Evolutionary conservation across 1,139 yeast species (phyloP).

Genomic region (Hansenula lynferdii): DNA sequence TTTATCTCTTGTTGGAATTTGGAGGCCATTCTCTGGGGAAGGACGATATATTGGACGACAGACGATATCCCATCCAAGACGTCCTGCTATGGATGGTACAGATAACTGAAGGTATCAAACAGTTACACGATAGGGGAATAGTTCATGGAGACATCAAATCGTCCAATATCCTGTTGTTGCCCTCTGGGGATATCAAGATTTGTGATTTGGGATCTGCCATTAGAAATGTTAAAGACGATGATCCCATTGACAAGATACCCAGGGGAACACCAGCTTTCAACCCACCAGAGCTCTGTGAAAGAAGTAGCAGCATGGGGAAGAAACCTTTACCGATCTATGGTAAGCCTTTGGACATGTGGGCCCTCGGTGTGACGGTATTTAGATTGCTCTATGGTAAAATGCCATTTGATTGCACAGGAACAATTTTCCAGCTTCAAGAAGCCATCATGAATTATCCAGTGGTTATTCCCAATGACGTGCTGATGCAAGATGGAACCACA

Average conservation of each 20-base stretch:
- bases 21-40: conserved; percentile 3
- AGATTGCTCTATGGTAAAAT: conserved; percentile 3
- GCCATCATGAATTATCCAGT: neutral
- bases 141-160: conserved; percentile 15
- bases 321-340: neutral
- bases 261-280: conserved; percentile 9
- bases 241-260: neutral
- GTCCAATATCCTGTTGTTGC: conserved; percentile 5
- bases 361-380: conserved; percentile 8
- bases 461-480: neutral
- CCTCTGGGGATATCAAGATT: conserved; percentile 3
- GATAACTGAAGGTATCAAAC: conserved; percentile 3
- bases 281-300: conserved; percentile 7
- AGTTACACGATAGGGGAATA: conserved; percentile 5
- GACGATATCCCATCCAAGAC: conserved; percentile 17
- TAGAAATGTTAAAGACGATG: neutral
- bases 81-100: conserved; percentile 4
- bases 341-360: conserved; percentile 10
- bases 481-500: neutral
- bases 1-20: conserved; percentile 6
- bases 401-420: conserved; percentile 5
- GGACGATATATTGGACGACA: neutral
- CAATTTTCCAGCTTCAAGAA: conserved; percentile 3
- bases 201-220: conserved; percentile 14
- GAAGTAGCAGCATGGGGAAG: neutral